Conservation (phyloP, 192 early-diverging fungal species). For the Globomyces pollinis-pini region DNA sequence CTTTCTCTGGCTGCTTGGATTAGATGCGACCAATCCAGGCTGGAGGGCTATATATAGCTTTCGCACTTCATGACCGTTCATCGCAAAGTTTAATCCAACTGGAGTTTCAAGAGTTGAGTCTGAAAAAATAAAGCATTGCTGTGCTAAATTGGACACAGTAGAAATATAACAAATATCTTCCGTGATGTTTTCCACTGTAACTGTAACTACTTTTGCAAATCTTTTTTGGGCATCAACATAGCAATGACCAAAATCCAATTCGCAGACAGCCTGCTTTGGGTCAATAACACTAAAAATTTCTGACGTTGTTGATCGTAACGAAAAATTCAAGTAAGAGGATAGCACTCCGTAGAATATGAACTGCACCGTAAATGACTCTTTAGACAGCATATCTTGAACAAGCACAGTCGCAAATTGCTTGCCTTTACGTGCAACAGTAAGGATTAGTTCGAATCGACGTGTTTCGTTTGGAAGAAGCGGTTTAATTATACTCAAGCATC, state of each 20-base stretch:
- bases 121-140: slow-evolving; percentile 69
- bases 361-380: slow-evolving; percentile 29
- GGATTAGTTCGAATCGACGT: background rate
- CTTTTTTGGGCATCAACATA: slow-evolving; percentile 68
- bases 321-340: slow-evolving; percentile 32
- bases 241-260: slow-evolving; percentile 73
- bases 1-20: background rate
- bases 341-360: slow-evolving; percentile 48
- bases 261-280: slow-evolving; percentile 11
- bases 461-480: too few species aligned
- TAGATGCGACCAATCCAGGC: background rate
- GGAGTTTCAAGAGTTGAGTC: slow-evolving; percentile 35
- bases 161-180: slow-evolving; percentile 61
- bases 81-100: slow-evolving; percentile 34
- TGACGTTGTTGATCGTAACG: background rate
- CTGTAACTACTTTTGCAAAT: slow-evolving; percentile 64
- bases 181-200: slow-evolving; percentile 63
- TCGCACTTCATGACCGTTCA: slow-evolving; percentile 38
- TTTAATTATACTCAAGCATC: too few species aligned
- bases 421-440: background rate
- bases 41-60: slow-evolving; percentile 48
- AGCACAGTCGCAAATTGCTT: slow-evolving; percentile 2
- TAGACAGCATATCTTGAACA: slow-evolving; percentile 8
- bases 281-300: background rate
- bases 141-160: slow-evolving; percentile 68